Conservation (phyloP, 371 early-diverging fungal species). For the Mortierella sp. region DNA sequence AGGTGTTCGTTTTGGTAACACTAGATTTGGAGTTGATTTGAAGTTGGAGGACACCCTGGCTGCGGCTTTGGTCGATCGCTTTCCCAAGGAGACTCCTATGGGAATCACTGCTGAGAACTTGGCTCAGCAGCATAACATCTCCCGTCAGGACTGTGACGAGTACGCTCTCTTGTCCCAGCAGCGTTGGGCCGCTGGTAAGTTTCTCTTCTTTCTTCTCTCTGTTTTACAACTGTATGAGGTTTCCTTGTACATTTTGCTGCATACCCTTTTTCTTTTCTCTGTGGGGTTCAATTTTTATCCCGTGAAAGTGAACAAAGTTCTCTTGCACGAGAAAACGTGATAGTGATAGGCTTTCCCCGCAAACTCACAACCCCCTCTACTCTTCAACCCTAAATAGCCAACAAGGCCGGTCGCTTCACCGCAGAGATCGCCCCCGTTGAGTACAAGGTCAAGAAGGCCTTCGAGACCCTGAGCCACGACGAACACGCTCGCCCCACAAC, state of each 20-base stretch:
- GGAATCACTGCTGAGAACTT: constrained; percentile 97
- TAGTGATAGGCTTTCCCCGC: not conserved
- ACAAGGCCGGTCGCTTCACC: constrained; percentile 80
- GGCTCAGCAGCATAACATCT: constrained; percentile 86
- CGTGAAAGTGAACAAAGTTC: constrained; percentile 6
- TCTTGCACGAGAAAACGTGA: not conserved
- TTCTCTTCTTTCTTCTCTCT: not conserved
- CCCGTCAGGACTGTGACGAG: constrained; percentile 89
- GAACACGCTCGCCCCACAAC: constrained; percentile 94
- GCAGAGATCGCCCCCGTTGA: constrained; percentile 92
- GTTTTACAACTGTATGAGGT: not conserved
- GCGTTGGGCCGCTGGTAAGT: constrained; percentile 82
- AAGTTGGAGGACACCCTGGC: constrained; percentile 91
- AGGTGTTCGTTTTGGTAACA: constrained; percentile 83
- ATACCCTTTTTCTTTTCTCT: not conserved
- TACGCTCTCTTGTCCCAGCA: constrained; percentile 90
- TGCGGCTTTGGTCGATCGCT: constrained; percentile 89
- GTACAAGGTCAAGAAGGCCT: constrained; percentile 82
- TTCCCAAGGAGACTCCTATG: constrained; percentile 91
- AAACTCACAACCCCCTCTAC: not conserved
- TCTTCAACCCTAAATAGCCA: constrained; percentile 59
- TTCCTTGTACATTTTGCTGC: not conserved
- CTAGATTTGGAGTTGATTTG: constrained; percentile 89
- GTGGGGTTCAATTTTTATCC: not conserved
- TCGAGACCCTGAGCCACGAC: constrained; percentile 78